phyloP scores from a whole-genome alignment of 345 rosid species.

The Melaleuca alternifolia region DNA sequence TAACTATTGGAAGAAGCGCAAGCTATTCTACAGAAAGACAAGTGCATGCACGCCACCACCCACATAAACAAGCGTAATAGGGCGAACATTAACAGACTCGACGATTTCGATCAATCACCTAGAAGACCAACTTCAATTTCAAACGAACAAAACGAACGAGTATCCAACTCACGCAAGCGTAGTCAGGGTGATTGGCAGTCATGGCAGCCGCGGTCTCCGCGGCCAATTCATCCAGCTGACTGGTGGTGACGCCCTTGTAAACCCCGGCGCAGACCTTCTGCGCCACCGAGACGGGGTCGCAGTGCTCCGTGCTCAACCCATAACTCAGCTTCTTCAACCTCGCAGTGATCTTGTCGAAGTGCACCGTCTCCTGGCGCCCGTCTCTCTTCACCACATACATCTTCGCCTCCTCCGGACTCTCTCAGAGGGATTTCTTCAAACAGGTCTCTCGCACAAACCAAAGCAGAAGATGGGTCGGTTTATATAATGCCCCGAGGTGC shows the following conservation, averaged over 20 bases:
- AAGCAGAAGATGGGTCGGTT: not conserved
- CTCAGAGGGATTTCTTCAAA: not conserved
- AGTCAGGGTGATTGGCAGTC: slow-evolving; percentile 95
- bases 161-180: slow-evolving; percentile 60
- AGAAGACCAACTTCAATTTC: not conserved
- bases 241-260: slow-evolving; percentile 93
- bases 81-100: not conserved
- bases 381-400: slow-evolving; percentile 97
- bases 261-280: slow-evolving; percentile 99
- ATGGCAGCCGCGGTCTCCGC: slow-evolving; percentile 96
- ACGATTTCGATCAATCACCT: not conserved
- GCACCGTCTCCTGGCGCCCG: slow-evolving; percentile 86
- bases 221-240: slow-evolving; percentile 95
- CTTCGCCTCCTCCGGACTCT: not conserved
- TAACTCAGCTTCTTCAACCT: slow-evolving; percentile 90
- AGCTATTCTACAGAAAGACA: not conserved
- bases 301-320: slow-evolving; percentile 86
- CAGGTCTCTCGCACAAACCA: not conserved
- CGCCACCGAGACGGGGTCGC: slow-evolving; percentile 88
- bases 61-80: not conserved
- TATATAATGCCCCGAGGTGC: not conserved
- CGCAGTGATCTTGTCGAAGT: slow-evolving; percentile 94
- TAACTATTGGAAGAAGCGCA: not conserved
- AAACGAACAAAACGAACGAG: not conserved
- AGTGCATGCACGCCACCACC: not conserved